phyloP scores from a whole-genome alignment of 306 rosid species.

The Astragalus glycyphyllos region DNA sequence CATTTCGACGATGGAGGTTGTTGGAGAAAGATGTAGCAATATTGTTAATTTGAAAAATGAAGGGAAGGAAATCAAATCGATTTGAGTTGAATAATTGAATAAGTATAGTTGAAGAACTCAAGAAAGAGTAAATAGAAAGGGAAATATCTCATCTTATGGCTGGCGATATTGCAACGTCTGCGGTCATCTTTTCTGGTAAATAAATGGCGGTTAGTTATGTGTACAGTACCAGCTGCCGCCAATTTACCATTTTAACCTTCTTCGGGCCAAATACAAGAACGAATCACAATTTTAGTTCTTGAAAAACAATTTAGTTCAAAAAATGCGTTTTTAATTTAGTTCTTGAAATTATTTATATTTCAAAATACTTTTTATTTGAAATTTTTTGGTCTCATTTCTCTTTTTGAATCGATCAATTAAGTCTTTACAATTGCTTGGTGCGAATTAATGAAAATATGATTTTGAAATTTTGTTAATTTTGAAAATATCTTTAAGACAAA shows the following conservation, averaged over 20 bases:
- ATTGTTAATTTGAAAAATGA: not conserved
- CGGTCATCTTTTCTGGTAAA: conserved; percentile 15
- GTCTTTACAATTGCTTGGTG: too few relatives aligned
- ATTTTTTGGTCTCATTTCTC: too few relatives aligned
- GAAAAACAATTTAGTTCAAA: too few relatives aligned
- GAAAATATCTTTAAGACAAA: too few relatives aligned
- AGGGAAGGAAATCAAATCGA: not conserved
- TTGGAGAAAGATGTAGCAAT: not conserved
- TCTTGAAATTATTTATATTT: too few relatives aligned
- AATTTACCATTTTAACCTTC: conserved; percentile 24
- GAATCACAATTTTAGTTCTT: too few relatives aligned
- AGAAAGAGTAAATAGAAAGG: conserved; percentile 1
- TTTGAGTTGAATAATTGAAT: conserved; percentile 4
- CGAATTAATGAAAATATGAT: too few relatives aligned
- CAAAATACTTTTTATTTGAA: too few relatives aligned
- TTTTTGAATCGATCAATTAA: too few relatives aligned
- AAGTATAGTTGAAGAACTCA: not conserved
- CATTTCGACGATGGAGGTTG: conserved; percentile 38
- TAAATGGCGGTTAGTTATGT: conserved; percentile 35
- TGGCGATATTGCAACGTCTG: conserved; percentile 44
- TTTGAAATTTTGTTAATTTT: too few relatives aligned
- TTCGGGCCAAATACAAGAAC: too few relatives aligned
- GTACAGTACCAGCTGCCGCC: not conserved
- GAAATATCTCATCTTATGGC: conserved; percentile 20
- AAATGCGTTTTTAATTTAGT: too few relatives aligned